These are phyloP conservation scores for Geranium brycei DNA, from an alignment of 345 rosid genomes.

Conservation along the genomic window DNA sequence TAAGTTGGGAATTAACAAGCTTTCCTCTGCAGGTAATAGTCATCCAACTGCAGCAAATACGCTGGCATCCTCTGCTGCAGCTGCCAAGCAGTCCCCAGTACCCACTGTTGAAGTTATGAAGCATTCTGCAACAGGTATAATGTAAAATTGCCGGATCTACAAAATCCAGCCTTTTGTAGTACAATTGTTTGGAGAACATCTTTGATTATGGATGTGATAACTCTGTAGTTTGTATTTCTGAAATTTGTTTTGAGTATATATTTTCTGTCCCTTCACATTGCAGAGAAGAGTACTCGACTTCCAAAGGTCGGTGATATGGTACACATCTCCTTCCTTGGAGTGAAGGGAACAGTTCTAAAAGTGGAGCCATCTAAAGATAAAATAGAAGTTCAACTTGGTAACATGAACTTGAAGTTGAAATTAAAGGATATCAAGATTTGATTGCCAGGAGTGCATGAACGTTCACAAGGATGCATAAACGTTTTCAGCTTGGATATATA, in stretches of 20 bases:
- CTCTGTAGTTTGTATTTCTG: background rate
- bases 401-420: slow-evolving; percentile 72
- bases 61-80: slow-evolving; percentile 19
- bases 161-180: background rate
- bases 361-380: slow-evolving; percentile 60
- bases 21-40: slow-evolving; percentile 11
- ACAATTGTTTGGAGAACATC: background rate
- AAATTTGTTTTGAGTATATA: background rate
- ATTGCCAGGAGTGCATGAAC: slow-evolving; percentile 11
- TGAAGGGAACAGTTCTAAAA: slow-evolving; percentile 47
- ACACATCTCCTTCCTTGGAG: slow-evolving; percentile 50
- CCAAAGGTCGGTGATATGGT: slow-evolving; percentile 61
- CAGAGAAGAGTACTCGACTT: slow-evolving; percentile 25
- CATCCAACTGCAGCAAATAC: slow-evolving; percentile 2
- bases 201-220: background rate
- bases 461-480: background rate
- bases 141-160: background rate
- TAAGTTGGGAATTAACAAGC: slow-evolving; percentile 14
- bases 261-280: slow-evolving; percentile 7
- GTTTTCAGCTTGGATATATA: background rate
- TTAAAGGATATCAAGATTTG: slow-evolving; percentile 26
- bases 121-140: background rate
- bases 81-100: slow-evolving; percentile 19
- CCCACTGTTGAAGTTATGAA: slow-evolving; percentile 21
- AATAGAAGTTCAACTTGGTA: slow-evolving; percentile 72